Evolutionary conservation across 495 filamentous ascomycete species (phyloP).

Genomic region (Aspergillus nanangensis): DNA sequence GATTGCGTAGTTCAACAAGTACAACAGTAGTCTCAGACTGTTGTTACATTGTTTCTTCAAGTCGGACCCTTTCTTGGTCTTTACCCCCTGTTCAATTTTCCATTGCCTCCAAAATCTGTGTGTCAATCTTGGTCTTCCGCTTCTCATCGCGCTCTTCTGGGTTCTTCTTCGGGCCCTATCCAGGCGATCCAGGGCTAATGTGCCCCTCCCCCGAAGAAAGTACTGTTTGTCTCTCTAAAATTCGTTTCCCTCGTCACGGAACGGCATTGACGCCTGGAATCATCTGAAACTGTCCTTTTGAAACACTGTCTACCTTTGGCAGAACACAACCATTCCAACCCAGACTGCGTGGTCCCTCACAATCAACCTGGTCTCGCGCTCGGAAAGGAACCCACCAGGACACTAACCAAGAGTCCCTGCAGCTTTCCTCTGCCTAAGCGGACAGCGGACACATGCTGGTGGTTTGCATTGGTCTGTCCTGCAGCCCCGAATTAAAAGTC

Average conservation of each 20-base stretch:
- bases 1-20: constrained; percentile 16
- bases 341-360: constrained; percentile 17
- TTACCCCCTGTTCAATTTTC: constrained; percentile 12
- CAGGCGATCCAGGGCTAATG: constrained; percentile 9
- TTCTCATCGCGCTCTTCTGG: constrained; percentile 13
- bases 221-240: constrained; percentile 9
- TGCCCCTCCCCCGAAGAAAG: constrained; percentile 16
- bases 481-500: constrained; percentile 36
- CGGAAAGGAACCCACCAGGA: no score
- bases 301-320: constrained; percentile 22
- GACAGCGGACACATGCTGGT: constrained; percentile 17
- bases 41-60: constrained; percentile 16
- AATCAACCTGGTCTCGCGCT: constrained; percentile 6
- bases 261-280: constrained; percentile 20
- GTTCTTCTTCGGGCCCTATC: constrained; percentile 10
- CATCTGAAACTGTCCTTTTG: constrained; percentile 22
- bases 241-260: no score
- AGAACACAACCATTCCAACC: constrained; percentile 16
- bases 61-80: constrained; percentile 7
- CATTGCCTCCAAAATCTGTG: no score
- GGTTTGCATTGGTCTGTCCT: constrained; percentile 16
- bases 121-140: constrained; percentile 1
- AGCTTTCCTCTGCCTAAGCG: constrained; percentile 30
- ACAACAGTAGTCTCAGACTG: constrained; percentile 21
- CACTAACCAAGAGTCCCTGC: constrained; percentile 40